phyloP scores from a whole-genome alignment of 164 flowering plant species.

The Dillenia suffruticosa region DNA sequence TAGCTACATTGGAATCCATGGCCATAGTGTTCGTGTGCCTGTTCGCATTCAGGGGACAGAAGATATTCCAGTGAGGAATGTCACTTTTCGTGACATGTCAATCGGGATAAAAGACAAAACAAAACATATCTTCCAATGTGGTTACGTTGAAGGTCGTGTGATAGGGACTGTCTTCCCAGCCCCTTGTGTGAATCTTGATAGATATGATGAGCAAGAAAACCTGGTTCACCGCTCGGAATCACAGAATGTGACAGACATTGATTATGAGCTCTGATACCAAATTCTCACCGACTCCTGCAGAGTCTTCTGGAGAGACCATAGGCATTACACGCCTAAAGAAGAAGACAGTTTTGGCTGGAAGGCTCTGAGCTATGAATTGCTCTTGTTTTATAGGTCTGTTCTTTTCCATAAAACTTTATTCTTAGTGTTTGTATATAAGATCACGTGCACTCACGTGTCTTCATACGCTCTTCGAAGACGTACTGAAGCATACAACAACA shows the following conservation, averaged over 20 bases:
- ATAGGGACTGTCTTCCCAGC: conserved; percentile 78
- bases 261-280: conserved; percentile 61
- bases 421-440: too few species aligned
- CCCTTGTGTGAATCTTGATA: conserved; percentile 87
- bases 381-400: too few species aligned
- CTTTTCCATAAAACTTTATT: too few species aligned
- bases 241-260: conserved; percentile 73
- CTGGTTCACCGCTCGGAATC: conserved; percentile 54
- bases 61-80: conserved; percentile 72
- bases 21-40: conserved; percentile 90
- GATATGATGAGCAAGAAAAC: conserved; percentile 56
- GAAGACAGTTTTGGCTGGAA: too few species aligned
- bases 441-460: too few species aligned
- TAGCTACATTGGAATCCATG: conserved; percentile 66
- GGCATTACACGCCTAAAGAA: too few species aligned
- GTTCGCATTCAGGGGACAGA: conserved; percentile 87
- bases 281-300: too few species aligned
- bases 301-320: too few species aligned
- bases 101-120: conserved; percentile 86
- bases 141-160: conserved; percentile 79
- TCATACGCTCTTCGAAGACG: too few species aligned
- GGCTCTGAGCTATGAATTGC: too few species aligned
- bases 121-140: conserved; percentile 92
- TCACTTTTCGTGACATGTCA: conserved; percentile 81
- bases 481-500: too few species aligned